Base-by-base conservation (phyloP, 2,329 filamentous ascomycete genomes). In the Myotisia sp. region DNA sequence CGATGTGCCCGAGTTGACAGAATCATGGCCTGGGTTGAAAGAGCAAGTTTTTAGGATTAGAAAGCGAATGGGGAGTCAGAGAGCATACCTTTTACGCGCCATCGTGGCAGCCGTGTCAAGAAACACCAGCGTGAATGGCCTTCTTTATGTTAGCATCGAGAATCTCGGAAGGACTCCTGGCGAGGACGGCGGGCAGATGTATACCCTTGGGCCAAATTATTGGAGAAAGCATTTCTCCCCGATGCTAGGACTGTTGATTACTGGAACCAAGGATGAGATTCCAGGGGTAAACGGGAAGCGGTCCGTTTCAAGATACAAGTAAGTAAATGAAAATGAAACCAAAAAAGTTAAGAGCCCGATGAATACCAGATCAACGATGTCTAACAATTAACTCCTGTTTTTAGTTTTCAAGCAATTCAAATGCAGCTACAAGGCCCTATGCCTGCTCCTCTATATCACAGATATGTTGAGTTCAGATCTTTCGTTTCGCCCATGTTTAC, bases 401-500 rank as follows among this genome's bases (percentile, higher is more conserved):
- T 18, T 29, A 86, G 81, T 56, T 95, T 95, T 58, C 86, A 93
- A 65, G 82, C 87, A 24, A 86, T 84, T 53, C 80, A 94, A 54
- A 76, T 94, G 49, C 87, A 94, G 53, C 68, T 95, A 5, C 67
- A 71, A 29, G 87, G 87, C 0, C 87, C 87, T 0, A 78, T 90
- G 0, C 86, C 87, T 0, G 63, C 73, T 2, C 65, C 75, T 41
- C 65, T 95, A 21, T 93, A 93, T 54, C 86, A 94, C 54, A 79
- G 85, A 44, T 95, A 80, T 50, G 86, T 94, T 37, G 86, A 92
- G 54, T 94, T 94, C 58, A 79, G 76, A 37, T 85, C 86, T 17
- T 83, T 93, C 49, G 80, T 95, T 36, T 82, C 81, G 33, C 73
- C 76, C 43, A 92, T 94, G 76, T 95, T 93, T 58, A 79, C 76